phyloP scores from a whole-genome alignment of 345 rosid genomes.

The Populus davidiana region DNA sequence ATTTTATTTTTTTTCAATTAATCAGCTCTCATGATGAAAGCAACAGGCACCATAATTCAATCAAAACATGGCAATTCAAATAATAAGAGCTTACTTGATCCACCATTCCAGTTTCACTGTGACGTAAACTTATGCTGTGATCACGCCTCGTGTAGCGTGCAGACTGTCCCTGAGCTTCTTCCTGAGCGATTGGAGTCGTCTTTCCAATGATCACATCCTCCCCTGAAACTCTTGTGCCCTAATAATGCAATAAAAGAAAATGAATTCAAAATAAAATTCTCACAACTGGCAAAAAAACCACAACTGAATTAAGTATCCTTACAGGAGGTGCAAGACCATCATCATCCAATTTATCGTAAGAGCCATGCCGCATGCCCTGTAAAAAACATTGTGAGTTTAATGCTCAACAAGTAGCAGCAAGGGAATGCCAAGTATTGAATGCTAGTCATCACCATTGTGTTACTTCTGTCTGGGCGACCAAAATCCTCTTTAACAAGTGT shows the following conservation, averaged over 20 bases:
- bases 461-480: constrained; percentile 87
- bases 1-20: too few relatives aligned
- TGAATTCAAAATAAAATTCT: background rate
- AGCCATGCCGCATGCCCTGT: constrained; percentile 99
- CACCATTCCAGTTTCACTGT: constrained; percentile 95
- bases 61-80: background rate
- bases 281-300: background rate
- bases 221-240: constrained; percentile 98
- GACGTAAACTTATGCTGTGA: constrained; percentile 94
- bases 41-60: background rate
- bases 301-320: constrained; percentile 27
- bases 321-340: constrained; percentile 99
- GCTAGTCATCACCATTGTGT: constrained; percentile 60
- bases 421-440: background rate
- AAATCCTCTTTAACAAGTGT: constrained; percentile 97
- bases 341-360: constrained; percentile 92
- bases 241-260: background rate
- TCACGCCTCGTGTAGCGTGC: constrained; percentile 82
- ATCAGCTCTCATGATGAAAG: background rate
- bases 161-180: constrained; percentile 84
- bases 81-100: constrained; percentile 65
- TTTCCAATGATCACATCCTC: constrained; percentile 97
- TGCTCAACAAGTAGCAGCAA: constrained; percentile 9
- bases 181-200: constrained; percentile 87
- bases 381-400: constrained; percentile 19